These are phyloP conservation scores for Chenopodium formosanum DNA, from an alignment of 148 eudicot species.

Conservation along the genomic window DNA sequence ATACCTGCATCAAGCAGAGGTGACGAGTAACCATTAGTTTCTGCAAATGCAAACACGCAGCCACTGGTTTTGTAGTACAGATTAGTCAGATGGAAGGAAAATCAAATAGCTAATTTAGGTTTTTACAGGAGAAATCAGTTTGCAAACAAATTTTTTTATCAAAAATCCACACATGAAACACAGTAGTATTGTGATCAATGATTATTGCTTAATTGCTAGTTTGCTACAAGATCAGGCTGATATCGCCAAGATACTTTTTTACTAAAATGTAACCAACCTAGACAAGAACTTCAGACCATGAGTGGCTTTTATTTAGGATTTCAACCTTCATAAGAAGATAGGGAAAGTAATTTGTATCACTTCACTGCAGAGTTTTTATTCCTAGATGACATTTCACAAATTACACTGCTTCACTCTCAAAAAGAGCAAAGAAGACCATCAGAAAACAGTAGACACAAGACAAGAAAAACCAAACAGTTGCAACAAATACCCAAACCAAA, in stretches of 20 bases:
- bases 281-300: background rate
- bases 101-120: background rate
- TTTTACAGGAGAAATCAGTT: background rate
- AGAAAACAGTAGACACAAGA: no score
- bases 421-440: background rate
- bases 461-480: no score
- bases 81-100: background rate
- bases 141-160: background rate
- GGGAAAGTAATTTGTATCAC: background rate
- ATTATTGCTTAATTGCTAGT: no score
- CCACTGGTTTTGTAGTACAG: background rate
- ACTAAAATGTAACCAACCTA: background rate
- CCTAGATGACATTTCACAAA: background rate
- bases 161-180: background rate
- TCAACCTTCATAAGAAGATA: background rate
- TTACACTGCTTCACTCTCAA: background rate
- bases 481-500: background rate
- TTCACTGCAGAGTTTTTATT: background rate
- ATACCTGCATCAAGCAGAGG: slow-evolving; percentile 51
- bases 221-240: background rate
- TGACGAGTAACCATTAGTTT: background rate
- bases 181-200: background rate
- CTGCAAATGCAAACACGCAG: background rate
- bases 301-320: background rate
- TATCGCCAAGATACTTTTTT: background rate